These are phyloP conservation scores for Sergeia podlipaevii DNA, from an alignment of 208 protist species.

Conservation along the genomic window DNA sequence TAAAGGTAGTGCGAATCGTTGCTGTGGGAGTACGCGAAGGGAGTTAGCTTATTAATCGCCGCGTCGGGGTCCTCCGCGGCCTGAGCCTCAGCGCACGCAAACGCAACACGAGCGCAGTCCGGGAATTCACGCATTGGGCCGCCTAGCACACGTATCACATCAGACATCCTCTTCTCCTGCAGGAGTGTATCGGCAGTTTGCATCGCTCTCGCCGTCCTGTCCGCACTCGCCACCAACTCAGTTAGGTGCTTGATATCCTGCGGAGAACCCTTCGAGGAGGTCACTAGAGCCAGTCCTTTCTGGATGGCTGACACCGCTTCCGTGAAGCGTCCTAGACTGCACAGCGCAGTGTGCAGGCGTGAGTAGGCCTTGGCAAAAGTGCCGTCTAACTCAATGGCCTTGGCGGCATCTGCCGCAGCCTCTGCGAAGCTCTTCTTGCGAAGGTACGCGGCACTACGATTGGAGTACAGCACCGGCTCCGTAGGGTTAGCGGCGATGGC, in stretches of 20 bases:
- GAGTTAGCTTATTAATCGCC: slow-evolving; percentile 39
- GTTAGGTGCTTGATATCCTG: slow-evolving; percentile 46
- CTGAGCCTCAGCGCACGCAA: slow-evolving; percentile 62
- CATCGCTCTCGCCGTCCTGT: slow-evolving; percentile 39
- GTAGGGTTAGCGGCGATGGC: slow-evolving; percentile 66
- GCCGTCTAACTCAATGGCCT: slow-evolving; percentile 68
- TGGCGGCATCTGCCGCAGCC: slow-evolving; percentile 61
- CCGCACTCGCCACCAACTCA: slow-evolving; percentile 40
- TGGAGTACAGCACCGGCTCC: slow-evolving; percentile 89
- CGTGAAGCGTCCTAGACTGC: slow-evolving; percentile 61
- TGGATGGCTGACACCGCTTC: slow-evolving; percentile 41
- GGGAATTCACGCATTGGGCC: slow-evolving; percentile 45
- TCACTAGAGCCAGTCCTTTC: slow-evolving; percentile 10
- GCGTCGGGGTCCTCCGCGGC: slow-evolving; percentile 44
- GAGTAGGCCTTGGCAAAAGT: slow-evolving; percentile 85
- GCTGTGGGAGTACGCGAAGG: slow-evolving; percentile 39
- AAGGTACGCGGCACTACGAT: slow-evolving; percentile 88
- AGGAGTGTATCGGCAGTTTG: slow-evolving; percentile 28
- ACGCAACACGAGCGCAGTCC: slow-evolving; percentile 43
- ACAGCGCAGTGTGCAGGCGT: slow-evolving; percentile 78
- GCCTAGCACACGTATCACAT: slow-evolving; percentile 27
- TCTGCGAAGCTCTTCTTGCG: slow-evolving; percentile 44
- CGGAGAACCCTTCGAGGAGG: slow-evolving; percentile 9
- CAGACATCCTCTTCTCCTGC: slow-evolving; percentile 21
- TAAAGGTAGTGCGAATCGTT: slow-evolving; percentile 65